These are phyloP conservation scores for Blumeriella jaapii DNA, from an alignment of 2,329 filamentous ascomycete species.

Conservation along the genomic window DNA sequence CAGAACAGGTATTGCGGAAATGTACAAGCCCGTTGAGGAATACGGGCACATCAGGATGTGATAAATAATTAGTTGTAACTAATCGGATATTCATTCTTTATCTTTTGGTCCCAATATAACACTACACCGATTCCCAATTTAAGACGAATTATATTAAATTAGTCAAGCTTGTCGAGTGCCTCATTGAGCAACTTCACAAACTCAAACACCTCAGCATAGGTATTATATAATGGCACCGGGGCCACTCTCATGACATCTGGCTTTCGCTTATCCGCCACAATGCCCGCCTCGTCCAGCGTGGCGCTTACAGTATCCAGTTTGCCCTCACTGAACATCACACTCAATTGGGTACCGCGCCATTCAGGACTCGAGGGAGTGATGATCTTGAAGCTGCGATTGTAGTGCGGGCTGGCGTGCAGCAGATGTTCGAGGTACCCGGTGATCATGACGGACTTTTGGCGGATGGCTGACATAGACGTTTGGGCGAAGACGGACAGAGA, in stretches of 20 bases:
- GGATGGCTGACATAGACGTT: slow-evolving; percentile 56
- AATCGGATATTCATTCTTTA: too few species aligned
- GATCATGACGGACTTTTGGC: slow-evolving; percentile 58
- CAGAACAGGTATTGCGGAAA: too few species aligned
- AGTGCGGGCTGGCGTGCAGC: slow-evolving; percentile 33
- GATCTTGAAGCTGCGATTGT: slow-evolving; percentile 33
- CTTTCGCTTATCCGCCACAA: slow-evolving; percentile 73
- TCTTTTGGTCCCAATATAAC: too few species aligned
- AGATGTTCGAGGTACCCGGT: slow-evolving; percentile 69
- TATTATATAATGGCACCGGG: slow-evolving; percentile 75
- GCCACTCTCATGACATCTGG: slow-evolving; percentile 78
- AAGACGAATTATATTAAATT: too few species aligned
- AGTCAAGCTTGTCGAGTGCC: too few species aligned
- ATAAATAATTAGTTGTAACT: too few species aligned
- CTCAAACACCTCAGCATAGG: slow-evolving; percentile 58
- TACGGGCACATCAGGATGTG: too few species aligned
- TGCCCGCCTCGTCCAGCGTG: slow-evolving; percentile 53
- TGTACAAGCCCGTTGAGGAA: too few species aligned
- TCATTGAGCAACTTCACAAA: slow-evolving; percentile 41
- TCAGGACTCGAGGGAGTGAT: slow-evolving; percentile 26
- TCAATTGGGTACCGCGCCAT: slow-evolving; percentile 46
- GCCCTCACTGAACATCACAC: slow-evolving; percentile 55
- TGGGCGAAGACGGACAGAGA: slow-evolving; percentile 63
- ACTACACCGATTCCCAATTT: too few species aligned
- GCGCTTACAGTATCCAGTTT: slow-evolving; percentile 57